Evolutionary conservation across 140 eudicot genomes (phyloP).

Genomic region (Flaveria floridana): DNA sequence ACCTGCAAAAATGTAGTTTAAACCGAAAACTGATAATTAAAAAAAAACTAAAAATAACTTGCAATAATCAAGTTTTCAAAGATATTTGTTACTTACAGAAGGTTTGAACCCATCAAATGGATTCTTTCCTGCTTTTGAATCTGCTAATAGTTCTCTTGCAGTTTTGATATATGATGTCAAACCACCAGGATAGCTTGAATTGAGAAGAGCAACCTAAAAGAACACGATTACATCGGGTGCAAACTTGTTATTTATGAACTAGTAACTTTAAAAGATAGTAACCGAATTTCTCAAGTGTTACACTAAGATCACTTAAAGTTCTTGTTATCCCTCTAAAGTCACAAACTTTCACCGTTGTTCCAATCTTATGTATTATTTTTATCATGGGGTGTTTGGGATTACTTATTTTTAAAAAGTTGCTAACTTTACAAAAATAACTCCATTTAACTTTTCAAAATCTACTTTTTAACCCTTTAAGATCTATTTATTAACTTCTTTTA

Average conservation of each 20-base stretch:
- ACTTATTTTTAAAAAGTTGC: too few relatives aligned
- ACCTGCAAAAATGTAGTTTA: conserved; percentile 52
- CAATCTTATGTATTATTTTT: too few relatives aligned
- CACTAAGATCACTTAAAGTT: too few relatives aligned
- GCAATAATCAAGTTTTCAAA: neutral
- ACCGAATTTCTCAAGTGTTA: too few relatives aligned
- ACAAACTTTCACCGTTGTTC: too few relatives aligned
- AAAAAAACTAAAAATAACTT: conserved; percentile 10
- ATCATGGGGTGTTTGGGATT: too few relatives aligned
- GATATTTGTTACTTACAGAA: conserved; percentile 57
- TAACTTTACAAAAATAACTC: too few relatives aligned
- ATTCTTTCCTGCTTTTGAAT: conserved; percentile 92
- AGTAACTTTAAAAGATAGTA: too few relatives aligned
- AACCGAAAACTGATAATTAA: conserved; percentile 4
- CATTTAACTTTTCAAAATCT: too few relatives aligned
- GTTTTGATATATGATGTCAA: conserved; percentile 66
- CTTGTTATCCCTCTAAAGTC: neutral
- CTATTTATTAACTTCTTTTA: too few relatives aligned
- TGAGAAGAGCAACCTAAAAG: conserved; percentile 55
- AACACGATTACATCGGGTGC: conserved; percentile 4
- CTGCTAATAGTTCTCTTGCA: conserved; percentile 90
- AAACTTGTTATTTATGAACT: conserved; percentile 4
- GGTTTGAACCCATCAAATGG: conserved; percentile 93
- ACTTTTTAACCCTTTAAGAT: too few relatives aligned
- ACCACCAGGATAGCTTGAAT: conserved; percentile 92